Evolutionary conservation across 371 early-diverging fungal species (phyloP), one percentile per base, ranked within the genome.

Genomic region (Smittium culicis): DNA sequence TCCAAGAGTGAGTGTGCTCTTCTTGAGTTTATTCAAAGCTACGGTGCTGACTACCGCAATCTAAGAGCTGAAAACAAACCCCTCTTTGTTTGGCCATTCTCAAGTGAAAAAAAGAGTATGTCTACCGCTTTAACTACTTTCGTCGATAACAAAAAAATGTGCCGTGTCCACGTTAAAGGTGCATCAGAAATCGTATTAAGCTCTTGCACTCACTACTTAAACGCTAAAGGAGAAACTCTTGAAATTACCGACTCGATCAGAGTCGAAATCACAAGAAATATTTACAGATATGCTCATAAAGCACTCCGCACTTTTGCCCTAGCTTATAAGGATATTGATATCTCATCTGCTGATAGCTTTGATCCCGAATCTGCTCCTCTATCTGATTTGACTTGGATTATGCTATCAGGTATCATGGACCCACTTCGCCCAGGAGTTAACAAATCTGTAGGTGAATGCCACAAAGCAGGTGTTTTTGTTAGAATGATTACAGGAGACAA

Each of bases 401-500:
- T 88, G 66, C 81, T 94, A 34, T 83, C 94, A 66, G 94, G 93
- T 65, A 94, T 97, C 74, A 81, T 89, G 83, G 97, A 95, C 78
- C 95, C 94, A 20, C 82, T 93, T 35, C 85, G 94, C 61, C 87
- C 87, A 54, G 93, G 88, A 69, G 96, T 94, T 1, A 83, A 84
- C 27, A 86, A 85, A 72, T 88, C 93, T 29, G 91, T 95, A 5
- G 79, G 77, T 34, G 80, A 79, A 54, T 93, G 92, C 74, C 82
- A 85, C 68, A 80, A 82, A 65, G 96, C 97, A 35, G 96, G 96
- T 68, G 90, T 96, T n/a, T 81, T 83, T 73, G 92, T 95, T 24
- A 87, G 91, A 33, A 95, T 97, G 94, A 93, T 96, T 65, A 98
- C 98, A 2, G 98, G 98, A 68, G 98, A 98, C 80, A 92, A 93